Conservation (phyloP, 2,329 filamentous ascomycete genomes). For the Fusarium miscanthi region DNA sequence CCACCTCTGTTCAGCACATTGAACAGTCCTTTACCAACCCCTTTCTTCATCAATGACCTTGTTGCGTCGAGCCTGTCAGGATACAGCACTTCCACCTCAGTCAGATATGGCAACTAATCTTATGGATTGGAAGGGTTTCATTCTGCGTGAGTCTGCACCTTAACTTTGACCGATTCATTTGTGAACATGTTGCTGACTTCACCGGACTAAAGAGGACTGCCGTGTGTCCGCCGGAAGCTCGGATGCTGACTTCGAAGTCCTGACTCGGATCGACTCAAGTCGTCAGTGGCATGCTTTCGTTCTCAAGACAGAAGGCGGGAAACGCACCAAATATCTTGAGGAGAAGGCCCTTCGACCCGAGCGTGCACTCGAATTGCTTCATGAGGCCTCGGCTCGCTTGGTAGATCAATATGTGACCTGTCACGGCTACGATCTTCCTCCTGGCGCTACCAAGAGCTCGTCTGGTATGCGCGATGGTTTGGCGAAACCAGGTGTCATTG, state of each 20-base stretch:
- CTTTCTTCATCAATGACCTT: constrained; percentile 27
- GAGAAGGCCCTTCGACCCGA: constrained; percentile 45
- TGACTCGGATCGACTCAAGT: constrained; percentile 39
- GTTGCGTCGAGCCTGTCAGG: constrained; percentile 15
- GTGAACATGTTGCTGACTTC: not conserved
- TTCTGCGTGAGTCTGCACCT: constrained; percentile 12
- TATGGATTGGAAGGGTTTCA: constrained; percentile 24
- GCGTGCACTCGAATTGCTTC: constrained; percentile 52
- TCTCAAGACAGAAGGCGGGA: constrained; percentile 41
- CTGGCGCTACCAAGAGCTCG: constrained; percentile 14
- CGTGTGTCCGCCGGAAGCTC: constrained; percentile 38
- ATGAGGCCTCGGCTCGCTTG: constrained; percentile 53
- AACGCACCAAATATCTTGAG: constrained; percentile 48
- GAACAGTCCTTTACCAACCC: not conserved
- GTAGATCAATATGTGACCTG: constrained; percentile 47
- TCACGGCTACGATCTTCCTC: constrained; percentile 49
- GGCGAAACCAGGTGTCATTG: constrained; percentile 34
- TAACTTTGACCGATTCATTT: too few relatives aligned
- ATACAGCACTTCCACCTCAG: constrained; percentile 4
- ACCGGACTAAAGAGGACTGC: constrained; percentile 44
- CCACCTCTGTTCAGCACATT: not conserved
- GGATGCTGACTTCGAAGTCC: constrained; percentile 39
- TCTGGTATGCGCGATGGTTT: constrained; percentile 22
- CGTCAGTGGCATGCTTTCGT: constrained; percentile 44
- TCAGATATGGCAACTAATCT: constrained; percentile 26